Conservation (phyloP, 768 basidiomycete genomes). For the Termitomyces sp. region DNA sequence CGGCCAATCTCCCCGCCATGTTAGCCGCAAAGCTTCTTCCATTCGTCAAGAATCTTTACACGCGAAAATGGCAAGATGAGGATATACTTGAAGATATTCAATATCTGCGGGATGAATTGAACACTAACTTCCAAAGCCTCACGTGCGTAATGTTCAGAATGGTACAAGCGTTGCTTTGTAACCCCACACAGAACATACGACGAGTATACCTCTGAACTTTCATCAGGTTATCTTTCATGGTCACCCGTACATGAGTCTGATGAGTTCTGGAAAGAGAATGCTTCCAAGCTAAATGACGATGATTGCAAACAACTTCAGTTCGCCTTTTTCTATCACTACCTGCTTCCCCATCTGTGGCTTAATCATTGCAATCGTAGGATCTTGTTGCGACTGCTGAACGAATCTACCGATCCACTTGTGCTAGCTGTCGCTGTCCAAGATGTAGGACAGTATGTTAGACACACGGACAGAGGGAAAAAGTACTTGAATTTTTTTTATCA, state of each 20-base stretch:
- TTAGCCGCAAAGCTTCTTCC: slow-evolving; percentile 82
- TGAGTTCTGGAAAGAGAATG: slow-evolving; percentile 98
- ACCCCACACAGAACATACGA: slow-evolving; percentile 76
- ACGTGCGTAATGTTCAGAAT: slow-evolving; percentile 53
- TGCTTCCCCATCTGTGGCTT: neutral
- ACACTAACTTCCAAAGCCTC: slow-evolving; percentile 77
- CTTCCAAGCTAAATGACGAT: slow-evolving; percentile 76
- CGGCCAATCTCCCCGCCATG: slow-evolving; percentile 89
- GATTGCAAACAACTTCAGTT: slow-evolving; percentile 85
- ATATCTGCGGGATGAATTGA: slow-evolving; percentile 84
- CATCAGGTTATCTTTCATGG: slow-evolving; percentile 91
- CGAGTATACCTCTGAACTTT: slow-evolving; percentile 88
- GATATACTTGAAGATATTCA: slow-evolving; percentile 91
- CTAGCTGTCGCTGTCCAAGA: slow-evolving; percentile 93
- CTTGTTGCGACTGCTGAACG: slow-evolving; percentile 65
- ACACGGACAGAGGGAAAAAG: slow-evolving; percentile 91
- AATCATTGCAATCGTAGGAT: slow-evolving; percentile 40
- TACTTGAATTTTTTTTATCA: slow-evolving; percentile 22
- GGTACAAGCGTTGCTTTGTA: neutral
- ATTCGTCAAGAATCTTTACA: slow-evolving; percentile 77
- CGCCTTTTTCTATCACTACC: slow-evolving; percentile 9
- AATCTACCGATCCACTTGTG: slow-evolving; percentile 67
- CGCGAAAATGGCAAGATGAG: slow-evolving; percentile 91
- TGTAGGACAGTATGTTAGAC: slow-evolving; percentile 90
- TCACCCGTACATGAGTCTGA: slow-evolving; percentile 95